Evolutionary conservation across 352 stramenopile species (phyloP).

Genomic region (Pythium rishiriense): DNA sequence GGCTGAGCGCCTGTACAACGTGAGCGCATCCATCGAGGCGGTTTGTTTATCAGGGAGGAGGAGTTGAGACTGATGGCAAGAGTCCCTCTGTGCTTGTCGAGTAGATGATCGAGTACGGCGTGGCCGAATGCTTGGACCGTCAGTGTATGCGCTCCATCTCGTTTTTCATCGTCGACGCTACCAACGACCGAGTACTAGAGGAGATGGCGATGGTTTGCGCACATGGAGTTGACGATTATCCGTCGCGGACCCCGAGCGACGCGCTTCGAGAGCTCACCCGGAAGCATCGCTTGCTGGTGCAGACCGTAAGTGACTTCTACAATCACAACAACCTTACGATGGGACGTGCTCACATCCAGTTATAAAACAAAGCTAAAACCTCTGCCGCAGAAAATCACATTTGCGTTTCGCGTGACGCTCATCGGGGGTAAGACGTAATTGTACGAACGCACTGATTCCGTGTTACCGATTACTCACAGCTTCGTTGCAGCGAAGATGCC

Average conservation of each 20-base stretch:
- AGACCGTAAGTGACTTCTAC: slow-evolving; percentile 19
- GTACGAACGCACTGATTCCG: not conserved
- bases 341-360: too few species aligned
- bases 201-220: slow-evolving; percentile 21
- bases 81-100: not conserved
- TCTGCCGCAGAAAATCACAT: slow-evolving; percentile 4
- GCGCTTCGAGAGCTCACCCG: slow-evolving; percentile 22
- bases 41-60: too few species aligned
- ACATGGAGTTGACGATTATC: not conserved
- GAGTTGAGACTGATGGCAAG: not conserved
- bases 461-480: not conserved
- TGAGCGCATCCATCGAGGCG: not conserved
- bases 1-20: slow-evolving; percentile 22
- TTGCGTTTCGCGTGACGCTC: slow-evolving; percentile 24
- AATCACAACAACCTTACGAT: not conserved
- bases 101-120: slow-evolving; percentile 31
- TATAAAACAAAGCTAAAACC: slow-evolving; percentile 28
- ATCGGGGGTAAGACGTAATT: slow-evolving; percentile 12
- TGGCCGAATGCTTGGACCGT: slow-evolving; percentile 32
- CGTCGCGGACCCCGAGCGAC: slow-evolving; percentile 5
- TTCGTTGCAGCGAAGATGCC: slow-evolving; percentile 17
- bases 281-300: slow-evolving; percentile 29
- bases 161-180: slow-evolving; percentile 16
- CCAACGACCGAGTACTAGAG: slow-evolving; percentile 13
- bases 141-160: slow-evolving; percentile 20